A percentile compares a stretch with the other conserved stretches of the same genome.
phyloP scores from a whole-genome alignment of 371 early-diverging fungal species.

The Mucor circinelloides region DNA sequence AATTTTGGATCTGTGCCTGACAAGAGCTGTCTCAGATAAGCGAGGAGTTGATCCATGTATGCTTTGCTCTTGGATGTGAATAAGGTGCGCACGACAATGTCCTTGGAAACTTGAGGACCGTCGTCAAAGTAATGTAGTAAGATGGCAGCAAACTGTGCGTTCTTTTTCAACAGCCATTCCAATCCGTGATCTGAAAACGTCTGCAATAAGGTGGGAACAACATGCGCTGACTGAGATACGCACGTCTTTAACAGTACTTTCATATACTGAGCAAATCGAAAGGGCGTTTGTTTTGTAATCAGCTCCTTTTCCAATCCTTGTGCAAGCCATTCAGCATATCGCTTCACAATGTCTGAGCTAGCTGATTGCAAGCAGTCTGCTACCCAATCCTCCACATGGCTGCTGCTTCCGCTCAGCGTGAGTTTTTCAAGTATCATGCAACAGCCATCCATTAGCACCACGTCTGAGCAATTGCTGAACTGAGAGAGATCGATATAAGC shows the following conservation, averaged over 20 bases:
- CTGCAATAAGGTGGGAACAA: constrained; percentile 28
- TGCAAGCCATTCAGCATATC: constrained; percentile 33
- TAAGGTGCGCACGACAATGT: constrained; percentile 19
- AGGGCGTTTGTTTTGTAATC: neutral
- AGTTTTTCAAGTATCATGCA: constrained; percentile 20
- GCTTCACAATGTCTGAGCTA: constrained; percentile 18
- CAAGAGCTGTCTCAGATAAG: constrained; percentile 22
- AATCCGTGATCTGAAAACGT: constrained; percentile 7
- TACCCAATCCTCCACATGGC: constrained; percentile 15
- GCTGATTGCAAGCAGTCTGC: constrained; percentile 26
- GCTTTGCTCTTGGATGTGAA: constrained; percentile 25
- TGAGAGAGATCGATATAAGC: constrained; percentile 31
- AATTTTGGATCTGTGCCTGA: constrained; percentile 6
- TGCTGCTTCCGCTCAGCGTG: constrained; percentile 5
- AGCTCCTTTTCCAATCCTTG: constrained; percentile 10
- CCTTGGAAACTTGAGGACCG: constrained; percentile 30
- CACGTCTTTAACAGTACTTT: constrained; percentile 4
- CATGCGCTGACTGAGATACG: constrained; percentile 2
- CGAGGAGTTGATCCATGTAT: constrained; percentile 26
- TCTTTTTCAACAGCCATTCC: constrained; percentile 20
- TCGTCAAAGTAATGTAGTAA: constrained; percentile 34
- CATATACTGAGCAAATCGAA: neutral
- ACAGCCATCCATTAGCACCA: constrained; percentile 24
- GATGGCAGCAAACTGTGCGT: neutral
- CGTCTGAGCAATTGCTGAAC: constrained; percentile 15